A percentile compares a stretch with the other conserved stretches of the same genome.
phyloP scores from a whole-genome alignment of 305 asterid genomes.

The Fraxinus ornus region DNA sequence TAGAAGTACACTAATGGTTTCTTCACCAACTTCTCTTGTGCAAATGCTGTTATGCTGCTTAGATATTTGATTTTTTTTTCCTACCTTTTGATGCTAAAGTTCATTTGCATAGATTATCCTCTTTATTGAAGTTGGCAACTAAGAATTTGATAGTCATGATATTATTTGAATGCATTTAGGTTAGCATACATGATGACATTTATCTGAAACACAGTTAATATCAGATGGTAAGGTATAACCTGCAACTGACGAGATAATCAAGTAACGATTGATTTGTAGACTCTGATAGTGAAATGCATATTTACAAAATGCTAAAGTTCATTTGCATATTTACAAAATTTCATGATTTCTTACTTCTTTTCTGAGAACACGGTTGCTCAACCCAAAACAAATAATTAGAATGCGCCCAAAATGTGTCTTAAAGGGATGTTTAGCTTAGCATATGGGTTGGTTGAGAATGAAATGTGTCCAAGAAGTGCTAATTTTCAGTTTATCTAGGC shows the following conservation, averaged over 20 bases:
- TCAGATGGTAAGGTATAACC: neutral
- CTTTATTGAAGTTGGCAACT: neutral
- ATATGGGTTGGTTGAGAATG: neutral
- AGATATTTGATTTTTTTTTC: neutral
- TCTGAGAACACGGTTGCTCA: neutral
- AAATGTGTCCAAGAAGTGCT: neutral
- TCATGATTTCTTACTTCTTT: neutral
- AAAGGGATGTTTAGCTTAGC: neutral
- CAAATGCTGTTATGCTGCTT: neutral
- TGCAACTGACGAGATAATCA: neutral
- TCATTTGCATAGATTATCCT: neutral
- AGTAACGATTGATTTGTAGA: neutral
- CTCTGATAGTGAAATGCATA: neutral
- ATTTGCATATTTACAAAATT: neutral
- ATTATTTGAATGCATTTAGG: neutral
- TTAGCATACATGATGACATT: neutral
- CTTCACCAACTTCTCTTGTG: neutral
- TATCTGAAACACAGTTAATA: neutral
- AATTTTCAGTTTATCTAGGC: neutral
- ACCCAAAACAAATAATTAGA: neutral
- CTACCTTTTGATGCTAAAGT: neutral
- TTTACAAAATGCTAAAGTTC: neutral
- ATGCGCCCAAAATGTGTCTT: neutral
- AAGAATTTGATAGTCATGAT: neutral
- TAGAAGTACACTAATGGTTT: neutral